These are phyloP conservation scores for Litchi chinensis DNA, from an alignment of 345 rosid species.

Conservation along the genomic window DNA sequence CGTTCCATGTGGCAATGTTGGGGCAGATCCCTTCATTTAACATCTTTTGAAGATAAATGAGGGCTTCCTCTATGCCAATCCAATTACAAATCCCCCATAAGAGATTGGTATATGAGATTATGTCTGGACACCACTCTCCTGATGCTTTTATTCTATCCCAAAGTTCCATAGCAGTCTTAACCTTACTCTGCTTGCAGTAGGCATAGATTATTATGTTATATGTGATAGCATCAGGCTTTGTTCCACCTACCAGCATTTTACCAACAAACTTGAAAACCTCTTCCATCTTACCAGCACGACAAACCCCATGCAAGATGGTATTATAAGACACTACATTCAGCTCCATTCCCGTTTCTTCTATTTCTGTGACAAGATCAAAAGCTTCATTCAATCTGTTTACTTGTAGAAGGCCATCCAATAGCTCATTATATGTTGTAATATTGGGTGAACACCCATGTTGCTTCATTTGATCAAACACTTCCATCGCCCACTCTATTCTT, in stretches of 20 bases:
- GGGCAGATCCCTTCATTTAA: slow-evolving; percentile 51
- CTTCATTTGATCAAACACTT: slow-evolving; percentile 56
- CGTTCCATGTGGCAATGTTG: slow-evolving; percentile 71
- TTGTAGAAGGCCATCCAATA: slow-evolving; percentile 62
- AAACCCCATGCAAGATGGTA: slow-evolving; percentile 63
- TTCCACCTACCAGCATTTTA: slow-evolving; percentile 60
- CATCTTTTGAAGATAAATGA: slow-evolving; percentile 52
- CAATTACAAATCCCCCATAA: slow-evolving; percentile 64
- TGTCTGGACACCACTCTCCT: slow-evolving; percentile 62
- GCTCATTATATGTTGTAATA: slow-evolving; percentile 66
- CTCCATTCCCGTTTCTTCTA: slow-evolving; percentile 45
- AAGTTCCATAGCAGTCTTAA: slow-evolving; percentile 46
- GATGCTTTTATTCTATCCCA: slow-evolving; percentile 41
- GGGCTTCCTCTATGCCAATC: slow-evolving; percentile 52
- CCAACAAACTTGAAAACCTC: slow-evolving; percentile 59
- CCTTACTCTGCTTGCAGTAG: slow-evolving; percentile 55
- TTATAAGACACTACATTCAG: slow-evolving; percentile 64
- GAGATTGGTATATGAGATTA: slow-evolving; percentile 63
- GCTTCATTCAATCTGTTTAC: slow-evolving; percentile 48
- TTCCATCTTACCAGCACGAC: slow-evolving; percentile 47
- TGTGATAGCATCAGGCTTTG: slow-evolving; percentile 61
- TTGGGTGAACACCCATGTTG: slow-evolving; percentile 55
- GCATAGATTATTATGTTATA: slow-evolving; percentile 57
- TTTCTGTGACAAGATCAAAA: slow-evolving; percentile 48
- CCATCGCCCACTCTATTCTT: slow-evolving; percentile 63